phyloP scores from a whole-genome alignment of 1,139 yeast genomes.

The Debaryomycetaceae sp. region DNA sequence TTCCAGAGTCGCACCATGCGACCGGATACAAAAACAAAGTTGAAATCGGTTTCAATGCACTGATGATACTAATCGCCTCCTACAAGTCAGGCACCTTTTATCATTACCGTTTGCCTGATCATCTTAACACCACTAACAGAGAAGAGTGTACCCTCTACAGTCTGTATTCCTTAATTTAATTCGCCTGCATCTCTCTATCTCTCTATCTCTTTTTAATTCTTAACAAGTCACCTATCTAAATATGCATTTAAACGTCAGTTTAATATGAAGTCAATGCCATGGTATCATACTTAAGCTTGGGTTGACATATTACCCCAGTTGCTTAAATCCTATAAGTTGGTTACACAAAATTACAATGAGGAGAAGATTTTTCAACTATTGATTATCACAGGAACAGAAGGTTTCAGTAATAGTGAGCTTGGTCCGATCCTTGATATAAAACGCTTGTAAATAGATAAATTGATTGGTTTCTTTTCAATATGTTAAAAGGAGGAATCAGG shows the following conservation, averaged over 20 bases:
- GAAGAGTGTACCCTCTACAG: conserved; percentile 30
- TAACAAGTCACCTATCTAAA: not conserved
- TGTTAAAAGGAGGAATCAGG: not conserved
- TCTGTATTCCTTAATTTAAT: conserved; percentile 15
- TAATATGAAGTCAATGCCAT: no score
- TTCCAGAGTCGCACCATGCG: conserved; percentile 27
- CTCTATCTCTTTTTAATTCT: not conserved
- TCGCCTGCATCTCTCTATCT: not conserved
- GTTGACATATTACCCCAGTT: not conserved
- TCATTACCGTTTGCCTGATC: conserved; percentile 35
- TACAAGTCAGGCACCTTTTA: conserved; percentile 39
- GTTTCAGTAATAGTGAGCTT: not conserved
- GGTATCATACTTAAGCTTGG: not conserved
- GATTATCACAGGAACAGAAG: conserved; percentile 3
- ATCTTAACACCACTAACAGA: conserved; percentile 20
- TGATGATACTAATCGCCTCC: conserved; percentile 35
- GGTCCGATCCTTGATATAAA: not conserved
- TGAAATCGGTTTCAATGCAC: conserved; percentile 39
- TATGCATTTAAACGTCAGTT: not conserved
- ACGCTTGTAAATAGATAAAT: not conserved
- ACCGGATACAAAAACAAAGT: conserved; percentile 16
- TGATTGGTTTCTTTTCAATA: not conserved
- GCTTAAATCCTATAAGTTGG: not conserved
- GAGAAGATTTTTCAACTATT: conserved; percentile 4
- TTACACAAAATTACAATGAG: conserved; percentile 5